These are phyloP conservation scores for Hemisphaericaspora xylanilytica DNA, from an alignment of 1,139 yeast genomes.

Conservation along the genomic window DNA sequence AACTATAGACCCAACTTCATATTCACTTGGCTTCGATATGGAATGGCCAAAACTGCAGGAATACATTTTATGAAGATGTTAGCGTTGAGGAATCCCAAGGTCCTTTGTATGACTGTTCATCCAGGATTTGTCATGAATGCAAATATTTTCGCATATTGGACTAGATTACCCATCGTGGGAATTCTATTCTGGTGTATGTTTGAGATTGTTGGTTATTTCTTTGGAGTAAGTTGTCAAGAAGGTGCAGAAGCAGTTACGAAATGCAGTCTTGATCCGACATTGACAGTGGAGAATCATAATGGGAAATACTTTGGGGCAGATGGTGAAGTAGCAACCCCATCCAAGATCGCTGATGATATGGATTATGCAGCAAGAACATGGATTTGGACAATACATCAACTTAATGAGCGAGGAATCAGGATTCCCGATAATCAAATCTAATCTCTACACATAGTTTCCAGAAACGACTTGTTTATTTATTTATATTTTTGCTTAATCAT, in stretches of 20 bases:
- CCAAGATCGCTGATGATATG: conserved; percentile 56
- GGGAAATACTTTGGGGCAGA: conserved; percentile 68
- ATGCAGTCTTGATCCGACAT: conserved; percentile 57
- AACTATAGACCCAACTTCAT: conserved; percentile 61
- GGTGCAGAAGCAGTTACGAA: conserved; percentile 67
- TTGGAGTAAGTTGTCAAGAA: conserved; percentile 71
- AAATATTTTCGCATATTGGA: conserved; percentile 70
- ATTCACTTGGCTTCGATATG: conserved; percentile 79
- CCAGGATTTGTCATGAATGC: conserved; percentile 88
- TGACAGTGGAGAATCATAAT: conserved; percentile 54
- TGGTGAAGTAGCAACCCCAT: conserved; percentile 55
- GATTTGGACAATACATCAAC: conserved; percentile 76
- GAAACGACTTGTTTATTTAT: neutral
- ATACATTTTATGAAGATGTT: conserved; percentile 71
- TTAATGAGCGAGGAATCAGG: conserved; percentile 47
- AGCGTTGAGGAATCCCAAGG: conserved; percentile 63
- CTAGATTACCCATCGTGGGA: conserved; percentile 74
- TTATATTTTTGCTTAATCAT: conserved; percentile 6
- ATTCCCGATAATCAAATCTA: conserved; percentile 13
- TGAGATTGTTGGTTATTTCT: conserved; percentile 61
- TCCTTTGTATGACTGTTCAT: conserved; percentile 67
- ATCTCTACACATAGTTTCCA: neutral
- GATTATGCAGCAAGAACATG: conserved; percentile 70
- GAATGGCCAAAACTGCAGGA: conserved; percentile 75
- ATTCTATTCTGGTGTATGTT: conserved; percentile 66